Evolutionary conservation across 768 basidiomycete genomes (phyloP).

Genomic region (Boletus tylopilopsis): DNA sequence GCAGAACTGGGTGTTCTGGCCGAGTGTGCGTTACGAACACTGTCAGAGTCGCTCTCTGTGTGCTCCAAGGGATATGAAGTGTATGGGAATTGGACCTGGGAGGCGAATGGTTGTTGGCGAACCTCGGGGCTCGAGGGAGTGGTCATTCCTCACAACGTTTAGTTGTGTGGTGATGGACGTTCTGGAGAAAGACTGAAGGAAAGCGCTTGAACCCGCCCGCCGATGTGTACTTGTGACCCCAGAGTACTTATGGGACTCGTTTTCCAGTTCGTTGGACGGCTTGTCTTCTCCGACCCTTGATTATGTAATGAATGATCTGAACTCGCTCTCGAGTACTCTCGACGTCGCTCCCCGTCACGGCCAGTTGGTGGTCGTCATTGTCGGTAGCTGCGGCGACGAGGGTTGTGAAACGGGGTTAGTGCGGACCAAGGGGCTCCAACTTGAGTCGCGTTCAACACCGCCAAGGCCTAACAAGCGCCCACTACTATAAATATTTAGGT

Average conservation of each 20-base stretch:
- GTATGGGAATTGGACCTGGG: no score
- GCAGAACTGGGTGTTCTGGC: constrained; percentile 24
- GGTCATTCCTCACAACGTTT: constrained; percentile 24
- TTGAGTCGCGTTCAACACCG: no score
- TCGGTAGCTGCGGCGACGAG: no score
- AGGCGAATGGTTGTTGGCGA: constrained; percentile 17
- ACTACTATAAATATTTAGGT: no score
- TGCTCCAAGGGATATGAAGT: neutral
- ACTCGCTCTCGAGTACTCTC: no score
- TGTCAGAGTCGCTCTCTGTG: constrained; percentile 9
- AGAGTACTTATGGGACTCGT: no score
- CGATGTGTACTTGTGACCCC: neutral
- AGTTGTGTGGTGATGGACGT: constrained; percentile 2
- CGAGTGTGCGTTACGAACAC: neutral
- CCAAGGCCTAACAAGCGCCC: no score
- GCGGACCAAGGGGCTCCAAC: no score
- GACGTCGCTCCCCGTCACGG: neutral
- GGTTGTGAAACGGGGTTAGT: no score
- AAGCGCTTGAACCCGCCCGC: neutral
- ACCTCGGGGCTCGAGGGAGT: constrained; percentile 50
- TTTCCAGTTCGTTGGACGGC: constrained; percentile 2
- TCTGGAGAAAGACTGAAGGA: neutral
- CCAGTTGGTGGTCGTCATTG: no score
- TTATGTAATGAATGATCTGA: constrained; percentile 11
- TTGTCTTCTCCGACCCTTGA: neutral